These are phyloP conservation scores for Davidsoniella australis DNA, from an alignment of 2,329 filamentous ascomycete genomes.

Conservation along the genomic window DNA sequence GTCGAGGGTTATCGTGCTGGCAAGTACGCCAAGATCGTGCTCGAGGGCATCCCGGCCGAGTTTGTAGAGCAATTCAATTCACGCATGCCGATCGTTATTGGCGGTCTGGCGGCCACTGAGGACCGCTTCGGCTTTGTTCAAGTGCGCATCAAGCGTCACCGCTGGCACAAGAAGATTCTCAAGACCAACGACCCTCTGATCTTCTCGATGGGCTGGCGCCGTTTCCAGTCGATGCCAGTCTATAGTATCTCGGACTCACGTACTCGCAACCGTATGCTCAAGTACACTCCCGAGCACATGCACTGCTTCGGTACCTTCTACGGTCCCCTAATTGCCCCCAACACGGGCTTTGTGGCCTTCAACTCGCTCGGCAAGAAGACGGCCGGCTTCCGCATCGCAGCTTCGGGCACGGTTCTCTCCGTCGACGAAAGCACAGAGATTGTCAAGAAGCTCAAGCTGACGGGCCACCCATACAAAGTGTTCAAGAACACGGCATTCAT, in stretches of 20 bases:
- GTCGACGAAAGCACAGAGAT: conserved; percentile 95
- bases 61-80: conserved; percentile 73
- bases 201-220: conserved; percentile 88
- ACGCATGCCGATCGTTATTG: conserved; percentile 68
- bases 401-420: conserved; percentile 80
- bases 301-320: conserved; percentile 96
- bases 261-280: conserved; percentile 90
- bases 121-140: conserved; percentile 93
- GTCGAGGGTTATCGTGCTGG: conserved; percentile 87
- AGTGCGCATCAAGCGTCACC: conserved; percentile 87
- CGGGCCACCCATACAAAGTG: conserved; percentile 86
- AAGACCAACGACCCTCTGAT: conserved; percentile 97
- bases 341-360: conserved; percentile 88
- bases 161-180: conserved; percentile 98
- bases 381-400: conserved; percentile 83
- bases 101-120: conserved; percentile 83
- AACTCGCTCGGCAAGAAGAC: conserved; percentile 73
- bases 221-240: conserved; percentile 82
- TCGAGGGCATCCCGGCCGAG: conserved; percentile 79
- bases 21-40: conserved; percentile 79
- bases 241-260: conserved; percentile 92
- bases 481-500: conserved; percentile 99
- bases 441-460: conserved; percentile 97
- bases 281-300: conserved; percentile 98
- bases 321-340: conserved; percentile 83